Percentiles rank a stretch among this genome's conserved stretches.
phyloP scores from a whole-genome alignment of 108 stramenopile genomes.

The Parietichytrium sp. region DNA sequence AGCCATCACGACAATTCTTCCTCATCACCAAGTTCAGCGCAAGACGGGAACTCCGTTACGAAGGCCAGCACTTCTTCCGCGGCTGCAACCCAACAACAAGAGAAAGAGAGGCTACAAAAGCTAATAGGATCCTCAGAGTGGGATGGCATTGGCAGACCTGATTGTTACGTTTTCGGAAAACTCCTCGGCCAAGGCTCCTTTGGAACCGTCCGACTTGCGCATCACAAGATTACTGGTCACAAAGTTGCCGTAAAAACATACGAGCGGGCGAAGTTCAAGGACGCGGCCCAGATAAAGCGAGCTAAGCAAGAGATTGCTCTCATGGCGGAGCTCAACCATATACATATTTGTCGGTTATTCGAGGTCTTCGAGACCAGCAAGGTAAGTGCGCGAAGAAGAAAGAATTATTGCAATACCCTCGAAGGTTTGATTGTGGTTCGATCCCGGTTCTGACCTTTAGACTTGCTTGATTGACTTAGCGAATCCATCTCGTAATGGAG shows the following conservation, averaged over 20 bases:
- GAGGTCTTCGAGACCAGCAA: slow-evolving; percentile 45
- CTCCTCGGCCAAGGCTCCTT: slow-evolving; percentile 60
- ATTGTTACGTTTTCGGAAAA: slow-evolving; percentile 58
- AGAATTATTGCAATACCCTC: no score
- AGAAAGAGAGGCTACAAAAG: not conserved
- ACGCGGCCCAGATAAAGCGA: slow-evolving; percentile 62
- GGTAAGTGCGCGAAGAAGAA: no score
- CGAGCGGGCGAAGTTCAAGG: slow-evolving; percentile 67
- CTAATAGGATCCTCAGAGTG: not conserved
- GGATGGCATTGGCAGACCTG: not conserved
- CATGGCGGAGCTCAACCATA: slow-evolving; percentile 63
- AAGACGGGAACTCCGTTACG: not conserved
- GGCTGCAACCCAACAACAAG: not conserved
- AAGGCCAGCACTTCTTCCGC: not conserved
- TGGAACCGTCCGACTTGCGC: slow-evolving; percentile 60
- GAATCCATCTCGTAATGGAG: slow-evolving; percentile 66
- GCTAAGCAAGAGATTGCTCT: slow-evolving; percentile 60
- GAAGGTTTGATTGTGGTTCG: no score
- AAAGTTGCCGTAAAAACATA: slow-evolving; percentile 67
- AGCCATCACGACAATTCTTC: no score
- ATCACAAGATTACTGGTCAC: slow-evolving; percentile 64
- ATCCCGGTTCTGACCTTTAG: no score
- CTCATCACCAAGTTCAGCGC: no score
- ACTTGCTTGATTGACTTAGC: no score
- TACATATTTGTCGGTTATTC: slow-evolving; percentile 43